phyloP scores from a whole-genome alignment of 768 basidiomycete species.

The Termitomyces titanicus region DNA sequence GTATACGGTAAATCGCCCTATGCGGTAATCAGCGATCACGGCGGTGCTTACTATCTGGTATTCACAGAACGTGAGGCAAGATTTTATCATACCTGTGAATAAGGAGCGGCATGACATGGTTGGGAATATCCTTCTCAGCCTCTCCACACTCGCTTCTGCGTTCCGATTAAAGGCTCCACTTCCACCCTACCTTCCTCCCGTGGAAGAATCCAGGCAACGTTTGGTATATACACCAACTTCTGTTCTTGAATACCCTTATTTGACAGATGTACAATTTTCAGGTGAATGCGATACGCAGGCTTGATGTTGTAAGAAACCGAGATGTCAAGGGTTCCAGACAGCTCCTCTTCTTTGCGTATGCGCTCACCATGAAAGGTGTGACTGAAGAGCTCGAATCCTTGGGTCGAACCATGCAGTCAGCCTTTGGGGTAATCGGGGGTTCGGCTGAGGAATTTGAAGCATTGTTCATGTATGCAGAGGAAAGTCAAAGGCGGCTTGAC shows the following conservation, averaged over 20 bases:
- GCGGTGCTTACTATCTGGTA: background rate
- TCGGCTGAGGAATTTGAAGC: constrained; percentile 78
- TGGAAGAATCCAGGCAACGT: constrained; percentile 75
- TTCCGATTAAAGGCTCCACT: constrained; percentile 87
- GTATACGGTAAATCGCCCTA: constrained; percentile 57
- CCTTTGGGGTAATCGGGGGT: constrained; percentile 91
- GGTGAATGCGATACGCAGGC: constrained; percentile 78
- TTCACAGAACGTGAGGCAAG: constrained; percentile 68
- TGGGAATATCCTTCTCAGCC: constrained; percentile 90
- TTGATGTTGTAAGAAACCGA: constrained; percentile 86
- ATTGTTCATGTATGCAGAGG: constrained; percentile 48
- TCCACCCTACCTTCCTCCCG: constrained; percentile 95
- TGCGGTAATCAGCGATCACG: background rate
- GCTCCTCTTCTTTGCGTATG: constrained; percentile 92
- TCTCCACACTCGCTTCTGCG: constrained; percentile 74
- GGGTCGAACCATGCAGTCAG: constrained; percentile 77
- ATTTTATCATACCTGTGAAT: constrained; percentile 91
- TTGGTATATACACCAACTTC: constrained; percentile 45
- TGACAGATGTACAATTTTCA: constrained; percentile 21
- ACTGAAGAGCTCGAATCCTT: constrained; percentile 85
- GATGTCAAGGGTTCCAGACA: constrained; percentile 81
- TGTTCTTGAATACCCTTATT: background rate
- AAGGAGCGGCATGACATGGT: constrained; percentile 89
- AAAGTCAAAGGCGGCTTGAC: constrained; percentile 20
- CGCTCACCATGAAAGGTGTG: constrained; percentile 90